Conservation (phyloP, 2,329 filamentous ascomycete genomes). For the Grosmannia penicillata region DNA sequence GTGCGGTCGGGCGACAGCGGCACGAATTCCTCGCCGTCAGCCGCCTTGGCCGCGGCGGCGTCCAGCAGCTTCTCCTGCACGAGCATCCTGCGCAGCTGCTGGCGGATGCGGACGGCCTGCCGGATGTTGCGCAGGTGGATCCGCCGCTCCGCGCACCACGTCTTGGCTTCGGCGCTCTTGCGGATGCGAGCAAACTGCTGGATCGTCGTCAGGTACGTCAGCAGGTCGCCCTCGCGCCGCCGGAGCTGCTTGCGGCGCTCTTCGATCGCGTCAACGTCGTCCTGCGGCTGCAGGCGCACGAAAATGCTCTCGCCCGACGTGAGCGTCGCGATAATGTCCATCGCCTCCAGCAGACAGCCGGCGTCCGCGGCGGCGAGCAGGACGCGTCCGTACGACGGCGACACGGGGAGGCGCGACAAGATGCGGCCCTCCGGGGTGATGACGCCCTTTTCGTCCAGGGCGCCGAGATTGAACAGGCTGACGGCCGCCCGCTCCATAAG, state of each 20-base stretch:
- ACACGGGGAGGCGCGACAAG: constrained; percentile 72
- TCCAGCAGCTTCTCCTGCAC: constrained; percentile 33
- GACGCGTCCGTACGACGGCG: constrained; percentile 67
- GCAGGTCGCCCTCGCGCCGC: constrained; percentile 48
- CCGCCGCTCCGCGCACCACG: constrained; percentile 43
- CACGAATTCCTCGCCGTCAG: constrained; percentile 32
- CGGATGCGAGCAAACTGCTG: constrained; percentile 43
- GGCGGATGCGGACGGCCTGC: constrained; percentile 46
- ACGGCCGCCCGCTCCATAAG: constrained; percentile 69
- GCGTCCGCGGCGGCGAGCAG: constrained; percentile 63
- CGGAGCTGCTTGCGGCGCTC: constrained; percentile 39
- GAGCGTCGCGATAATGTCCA: constrained; percentile 64
- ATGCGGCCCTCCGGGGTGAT: constrained; percentile 62
- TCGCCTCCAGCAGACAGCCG: constrained; percentile 64
- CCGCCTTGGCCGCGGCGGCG: constrained; percentile 26
- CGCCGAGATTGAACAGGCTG: constrained; percentile 65
- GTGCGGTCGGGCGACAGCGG: constrained; percentile 39
- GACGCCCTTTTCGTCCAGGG: constrained; percentile 53
- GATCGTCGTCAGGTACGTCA: constrained; percentile 49
- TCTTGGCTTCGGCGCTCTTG: constrained; percentile 26
- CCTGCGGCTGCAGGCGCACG: constrained; percentile 37
- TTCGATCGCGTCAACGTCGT: constrained; percentile 24
- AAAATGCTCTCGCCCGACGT: constrained; percentile 51
- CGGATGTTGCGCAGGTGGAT: constrained; percentile 47
- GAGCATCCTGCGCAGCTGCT: constrained; percentile 44